A percentile compares a stretch with the other conserved stretches of the same genome.
Conservation (phyloP, 2,329 filamentous ascomycete species). For the Fusarium secorum region DNA sequence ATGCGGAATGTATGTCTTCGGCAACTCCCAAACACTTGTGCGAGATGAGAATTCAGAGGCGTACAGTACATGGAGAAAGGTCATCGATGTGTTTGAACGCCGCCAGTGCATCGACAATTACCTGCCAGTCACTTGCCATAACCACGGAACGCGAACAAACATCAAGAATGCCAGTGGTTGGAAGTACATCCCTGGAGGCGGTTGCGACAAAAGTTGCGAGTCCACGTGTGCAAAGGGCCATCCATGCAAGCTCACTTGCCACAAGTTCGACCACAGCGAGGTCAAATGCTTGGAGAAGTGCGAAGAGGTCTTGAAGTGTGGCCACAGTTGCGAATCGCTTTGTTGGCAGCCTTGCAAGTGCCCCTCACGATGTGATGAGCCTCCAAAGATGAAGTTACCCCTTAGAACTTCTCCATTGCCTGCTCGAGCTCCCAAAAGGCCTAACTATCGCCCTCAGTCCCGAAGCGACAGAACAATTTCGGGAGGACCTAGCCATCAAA, state of each 20-base stretch:
- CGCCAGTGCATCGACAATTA: conserved; percentile 44
- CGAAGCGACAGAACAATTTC: not conserved
- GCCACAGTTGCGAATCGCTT: conserved; percentile 24
- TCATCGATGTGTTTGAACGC: conserved; percentile 51
- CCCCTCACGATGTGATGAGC: conserved; percentile 7
- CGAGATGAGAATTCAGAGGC: conserved; percentile 51
- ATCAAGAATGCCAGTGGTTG: conserved; percentile 65
- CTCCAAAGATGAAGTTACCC: not conserved
- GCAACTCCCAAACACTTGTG: conserved; percentile 68
- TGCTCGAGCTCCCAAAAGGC: not conserved
- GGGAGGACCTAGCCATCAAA: not conserved
- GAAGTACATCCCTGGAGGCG: conserved; percentile 42
- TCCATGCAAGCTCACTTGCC: conserved; percentile 29
- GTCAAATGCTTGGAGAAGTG: conserved; percentile 45
- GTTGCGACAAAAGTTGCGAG: conserved; percentile 25
- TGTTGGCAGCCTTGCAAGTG: conserved; percentile 33
- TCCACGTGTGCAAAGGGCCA: conserved; percentile 36
- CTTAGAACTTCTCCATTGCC: not conserved
- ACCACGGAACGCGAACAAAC: conserved; percentile 61
- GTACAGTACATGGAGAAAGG: conserved; percentile 50
- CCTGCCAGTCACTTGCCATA: conserved; percentile 71
- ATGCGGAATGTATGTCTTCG: conserved; percentile 84
- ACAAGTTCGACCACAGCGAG: conserved; percentile 11
- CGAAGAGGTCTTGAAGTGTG: conserved; percentile 26
- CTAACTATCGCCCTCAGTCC: not conserved